Evolutionary conservation across 1,284 basidiomycete species (phyloP).

Genomic region (Xanthoconium separans): DNA sequence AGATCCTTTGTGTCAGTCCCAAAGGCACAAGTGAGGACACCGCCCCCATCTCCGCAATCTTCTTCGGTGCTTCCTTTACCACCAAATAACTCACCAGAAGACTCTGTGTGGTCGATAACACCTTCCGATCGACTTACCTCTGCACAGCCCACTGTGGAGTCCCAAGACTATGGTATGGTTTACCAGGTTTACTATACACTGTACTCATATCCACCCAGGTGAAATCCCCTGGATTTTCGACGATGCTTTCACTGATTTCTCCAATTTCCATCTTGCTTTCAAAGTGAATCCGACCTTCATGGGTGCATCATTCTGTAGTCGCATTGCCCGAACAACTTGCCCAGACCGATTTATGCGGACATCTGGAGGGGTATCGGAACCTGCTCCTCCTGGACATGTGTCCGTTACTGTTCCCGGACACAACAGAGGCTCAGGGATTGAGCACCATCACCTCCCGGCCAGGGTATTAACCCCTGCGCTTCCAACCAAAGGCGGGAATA

Average conservation of each 20-base stretch:
- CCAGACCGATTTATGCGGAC: not conserved
- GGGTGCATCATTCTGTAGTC: not conserved
- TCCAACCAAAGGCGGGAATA: not conserved
- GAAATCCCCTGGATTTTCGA: conserved; percentile 2
- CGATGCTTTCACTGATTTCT: not conserved
- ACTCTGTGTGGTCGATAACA: not conserved
- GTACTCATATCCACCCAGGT: not conserved
- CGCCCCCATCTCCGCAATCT: not conserved
- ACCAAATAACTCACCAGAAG: not conserved
- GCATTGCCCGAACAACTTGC: not conserved
- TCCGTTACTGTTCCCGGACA: not conserved
- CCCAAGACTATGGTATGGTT: not conserved
- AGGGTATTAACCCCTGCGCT: not conserved
- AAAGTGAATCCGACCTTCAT: not conserved
- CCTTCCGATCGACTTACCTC: not conserved
- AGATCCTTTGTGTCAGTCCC: not conserved
- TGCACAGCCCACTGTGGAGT: not conserved
- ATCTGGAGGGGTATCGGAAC: too few relatives aligned
- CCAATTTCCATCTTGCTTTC: not conserved
- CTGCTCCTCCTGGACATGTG: too few relatives aligned
- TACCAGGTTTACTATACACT: too few relatives aligned
- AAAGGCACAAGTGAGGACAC: not conserved
- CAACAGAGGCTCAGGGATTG: not conserved
- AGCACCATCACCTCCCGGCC: not conserved
- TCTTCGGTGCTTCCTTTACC: not conserved